Conservation (phyloP, 2,329 filamentous ascomycete species). For the Hypomyces rosellus region DNA sequence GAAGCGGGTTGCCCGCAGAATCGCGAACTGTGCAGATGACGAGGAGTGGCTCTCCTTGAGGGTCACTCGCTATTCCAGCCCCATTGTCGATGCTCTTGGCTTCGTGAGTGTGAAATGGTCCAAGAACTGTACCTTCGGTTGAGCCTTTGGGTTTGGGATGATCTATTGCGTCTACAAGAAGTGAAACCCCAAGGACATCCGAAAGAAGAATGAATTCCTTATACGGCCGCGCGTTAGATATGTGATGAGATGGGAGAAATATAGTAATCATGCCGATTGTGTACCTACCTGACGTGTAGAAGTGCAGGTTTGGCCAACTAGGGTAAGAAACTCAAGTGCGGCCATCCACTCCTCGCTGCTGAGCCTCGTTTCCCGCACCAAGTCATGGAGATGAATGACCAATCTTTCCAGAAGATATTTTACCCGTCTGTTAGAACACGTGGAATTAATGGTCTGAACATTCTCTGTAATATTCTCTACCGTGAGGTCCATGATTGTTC, state of each 20-base stretch:
- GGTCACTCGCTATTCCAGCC: constrained; percentile 54
- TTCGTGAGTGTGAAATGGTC: constrained; percentile 73
- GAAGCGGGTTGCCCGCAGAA: constrained; percentile 51
- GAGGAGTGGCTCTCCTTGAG: constrained; percentile 58
- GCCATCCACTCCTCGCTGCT: constrained; percentile 69
- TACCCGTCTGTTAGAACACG: constrained; percentile 54
- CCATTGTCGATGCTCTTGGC: constrained; percentile 50
- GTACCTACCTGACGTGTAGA: no score
- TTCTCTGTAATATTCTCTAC: constrained; percentile 72
- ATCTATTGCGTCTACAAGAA: constrained; percentile 70
- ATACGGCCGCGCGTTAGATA: no score
- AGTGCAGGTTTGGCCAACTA: no score
- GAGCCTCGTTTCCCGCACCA: constrained; percentile 67
- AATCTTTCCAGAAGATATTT: constrained; percentile 65
- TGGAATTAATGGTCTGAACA: constrained; percentile 63
- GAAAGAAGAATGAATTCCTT: constrained; percentile 71
- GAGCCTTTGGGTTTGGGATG: constrained; percentile 62
- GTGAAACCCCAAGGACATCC: constrained; percentile 66
- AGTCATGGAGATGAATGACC: constrained; percentile 68
- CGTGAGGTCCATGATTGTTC: constrained; percentile 59
- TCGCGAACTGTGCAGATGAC: constrained; percentile 62
- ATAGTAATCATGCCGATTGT: no score
- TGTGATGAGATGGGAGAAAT: no score
- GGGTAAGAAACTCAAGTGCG: no score
- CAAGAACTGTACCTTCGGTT: constrained; percentile 72